Evolutionary conservation across 169 alveolate genomes (phyloP), one percentile per base, ranked within the genome.

Genomic region (Amoebophrya sp.): DNA sequence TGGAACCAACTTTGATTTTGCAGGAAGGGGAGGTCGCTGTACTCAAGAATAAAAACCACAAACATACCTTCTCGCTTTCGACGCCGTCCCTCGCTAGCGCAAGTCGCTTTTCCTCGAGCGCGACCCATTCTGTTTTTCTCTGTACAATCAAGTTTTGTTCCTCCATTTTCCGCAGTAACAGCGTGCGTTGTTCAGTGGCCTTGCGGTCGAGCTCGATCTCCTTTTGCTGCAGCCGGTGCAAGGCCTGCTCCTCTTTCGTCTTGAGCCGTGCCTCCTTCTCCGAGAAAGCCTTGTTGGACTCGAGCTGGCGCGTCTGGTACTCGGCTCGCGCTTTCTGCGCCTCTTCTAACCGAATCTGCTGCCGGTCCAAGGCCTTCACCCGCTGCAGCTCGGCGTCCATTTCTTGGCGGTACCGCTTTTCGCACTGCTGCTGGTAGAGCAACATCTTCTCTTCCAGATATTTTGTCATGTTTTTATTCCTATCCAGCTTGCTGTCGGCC

Each of bases 381-480:
- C 83, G 29, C 29, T n/a, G 39, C 83, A 66, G 35, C 83, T 66
- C 83, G 35, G 12, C 32, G 2, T 66, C 83, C 83, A 66, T 66
- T 25, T 66, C 83, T 2, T 7, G 32, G 29, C 83, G 29, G 35
- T 66, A 66, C 83, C 83, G 29, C 35, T n/a, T 18, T 25, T 66
- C 83, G 83, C 83, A 66, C 83, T 66, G 83, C 83, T 66, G 83
- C 83, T 66, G 83, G 35, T 66, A 66, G 39, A 66, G 83, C 29
- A 66, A 25, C 83, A 66, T 7, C 83, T 66, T 66, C 83, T 66
- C 83, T 25, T 66, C 83, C 10, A 66, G 83, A 25, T 66, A 66
- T 25, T 66, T 66, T 2, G 83, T n/a, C 32, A 25, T 25, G 83
- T 66, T 7, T 3, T 41, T 41, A 12, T 41, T 41, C 54, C 12